Percentiles rank a stretch among this genome's conserved stretches.
These are phyloP conservation scores for Gillenia trifoliata DNA, from an alignment of 306 rosid species.

Conservation along the genomic window DNA sequence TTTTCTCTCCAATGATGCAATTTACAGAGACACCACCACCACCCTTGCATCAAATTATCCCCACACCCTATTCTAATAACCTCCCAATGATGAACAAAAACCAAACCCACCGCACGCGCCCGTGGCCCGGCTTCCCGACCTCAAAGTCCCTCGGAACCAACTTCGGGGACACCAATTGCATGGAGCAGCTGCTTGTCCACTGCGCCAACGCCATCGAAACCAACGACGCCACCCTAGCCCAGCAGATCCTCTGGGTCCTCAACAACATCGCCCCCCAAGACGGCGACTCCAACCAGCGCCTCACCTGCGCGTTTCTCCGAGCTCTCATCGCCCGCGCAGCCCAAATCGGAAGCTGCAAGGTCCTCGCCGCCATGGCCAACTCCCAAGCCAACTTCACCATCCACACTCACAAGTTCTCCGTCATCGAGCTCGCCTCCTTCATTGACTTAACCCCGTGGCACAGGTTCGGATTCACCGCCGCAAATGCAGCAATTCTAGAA, in stretches of 20 bases:
- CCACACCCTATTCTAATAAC: slow-evolving; percentile 27
- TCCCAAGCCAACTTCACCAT: slow-evolving; percentile 22
- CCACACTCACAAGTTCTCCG: slow-evolving; percentile 60
- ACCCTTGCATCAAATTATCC: slow-evolving; percentile 40
- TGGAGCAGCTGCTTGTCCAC: slow-evolving; percentile 85
- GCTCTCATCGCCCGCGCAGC: slow-evolving; percentile 77
- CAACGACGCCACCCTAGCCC: slow-evolving; percentile 79
- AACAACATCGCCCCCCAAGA: slow-evolving; percentile 86
- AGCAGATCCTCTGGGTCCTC: slow-evolving; percentile 91
- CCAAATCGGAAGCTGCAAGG: slow-evolving; percentile 48
- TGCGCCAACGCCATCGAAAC: slow-evolving; percentile 84
- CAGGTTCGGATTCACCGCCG: slow-evolving; percentile 81
- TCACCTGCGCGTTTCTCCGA: slow-evolving; percentile 67
- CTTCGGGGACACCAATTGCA: slow-evolving; percentile 79
- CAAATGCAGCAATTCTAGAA: slow-evolving; percentile 69
- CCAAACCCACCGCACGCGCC: slow-evolving; percentile 39
- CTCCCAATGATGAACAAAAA: slow-evolving; percentile 58
- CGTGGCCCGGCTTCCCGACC: slow-evolving; percentile 80
- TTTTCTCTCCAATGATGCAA: slow-evolving; percentile 51
- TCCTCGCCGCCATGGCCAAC: slow-evolving; percentile 39
- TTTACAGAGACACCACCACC: slow-evolving; percentile 41
- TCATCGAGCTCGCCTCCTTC: slow-evolving; percentile 77
- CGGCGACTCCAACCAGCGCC: slow-evolving; percentile 87
- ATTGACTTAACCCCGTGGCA: slow-evolving; percentile 93
- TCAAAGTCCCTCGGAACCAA: slow-evolving; percentile 39